phyloP scores from a whole-genome alignment of 2,329 filamentous ascomycete genomes.

The Blastomyces percursus region DNA sequence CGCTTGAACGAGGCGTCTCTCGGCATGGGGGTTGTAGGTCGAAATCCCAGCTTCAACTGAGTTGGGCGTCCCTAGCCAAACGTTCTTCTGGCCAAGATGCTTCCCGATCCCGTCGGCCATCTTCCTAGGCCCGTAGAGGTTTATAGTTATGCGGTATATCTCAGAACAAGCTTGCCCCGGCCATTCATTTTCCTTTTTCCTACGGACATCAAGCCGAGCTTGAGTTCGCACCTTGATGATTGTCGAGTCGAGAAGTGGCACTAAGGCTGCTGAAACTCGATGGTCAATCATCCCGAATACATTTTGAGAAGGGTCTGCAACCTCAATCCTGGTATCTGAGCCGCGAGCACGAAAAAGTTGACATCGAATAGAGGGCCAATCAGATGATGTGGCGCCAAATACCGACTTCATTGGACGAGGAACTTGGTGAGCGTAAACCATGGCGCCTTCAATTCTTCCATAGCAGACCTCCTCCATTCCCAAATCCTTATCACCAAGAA shows the following conservation, averaged over 20 bases:
- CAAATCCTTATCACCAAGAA: slow-evolving; percentile 46
- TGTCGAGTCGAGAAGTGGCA: slow-evolving; percentile 59
- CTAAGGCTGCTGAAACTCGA: slow-evolving; percentile 55
- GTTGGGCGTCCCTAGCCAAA: slow-evolving; percentile 57
- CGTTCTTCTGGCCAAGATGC: slow-evolving; percentile 52
- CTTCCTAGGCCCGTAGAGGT: slow-evolving; percentile 66
- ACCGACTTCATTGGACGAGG: slow-evolving; percentile 49
- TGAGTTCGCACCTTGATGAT: slow-evolving; percentile 57
- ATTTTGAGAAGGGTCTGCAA: slow-evolving; percentile 58
- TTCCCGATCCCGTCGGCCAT: slow-evolving; percentile 55
- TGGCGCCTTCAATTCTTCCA: slow-evolving; percentile 60
- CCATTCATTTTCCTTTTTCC: slow-evolving; percentile 51
- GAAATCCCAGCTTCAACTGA: slow-evolving; percentile 57
- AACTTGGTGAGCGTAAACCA: slow-evolving; percentile 55
- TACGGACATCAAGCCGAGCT: slow-evolving; percentile 58
- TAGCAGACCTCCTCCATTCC: slow-evolving; percentile 66
- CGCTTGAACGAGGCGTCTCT: slow-evolving; percentile 30
- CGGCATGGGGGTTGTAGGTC: slow-evolving; percentile 65
- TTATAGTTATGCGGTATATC: slow-evolving; percentile 55
- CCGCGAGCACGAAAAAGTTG: slow-evolving; percentile 50
- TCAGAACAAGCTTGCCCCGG: slow-evolving; percentile 53
- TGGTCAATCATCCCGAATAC: slow-evolving; percentile 68
- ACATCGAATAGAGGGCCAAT: slow-evolving; percentile 67
- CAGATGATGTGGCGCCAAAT: slow-evolving; percentile 40
- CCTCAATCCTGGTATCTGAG: slow-evolving; percentile 53